phyloP scores from a whole-genome alignment of 345 rosid genomes.

The Eucalyptus globulus region DNA sequence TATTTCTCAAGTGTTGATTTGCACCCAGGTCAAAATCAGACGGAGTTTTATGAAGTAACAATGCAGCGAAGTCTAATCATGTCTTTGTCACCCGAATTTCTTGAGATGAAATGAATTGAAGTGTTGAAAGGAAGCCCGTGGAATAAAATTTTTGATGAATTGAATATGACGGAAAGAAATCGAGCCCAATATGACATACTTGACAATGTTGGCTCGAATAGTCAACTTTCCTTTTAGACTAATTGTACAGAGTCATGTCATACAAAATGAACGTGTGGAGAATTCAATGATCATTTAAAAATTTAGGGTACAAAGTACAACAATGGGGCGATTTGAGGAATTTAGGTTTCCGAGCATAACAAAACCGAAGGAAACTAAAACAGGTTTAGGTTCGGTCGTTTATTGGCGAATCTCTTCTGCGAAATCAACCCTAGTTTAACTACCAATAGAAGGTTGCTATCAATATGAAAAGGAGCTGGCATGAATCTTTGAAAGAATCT shows the following conservation, averaged over 20 bases:
- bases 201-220: rapidly evolving
- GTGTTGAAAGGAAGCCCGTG: neutral
- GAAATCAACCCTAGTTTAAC: neutral
- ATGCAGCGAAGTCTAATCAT: neutral
- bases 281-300: neutral
- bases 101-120: neutral
- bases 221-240: neutral
- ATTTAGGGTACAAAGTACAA: neutral
- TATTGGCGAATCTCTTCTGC: neutral
- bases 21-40: neutral
- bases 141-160: neutral
- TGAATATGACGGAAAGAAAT: neutral
- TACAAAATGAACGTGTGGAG: neutral
- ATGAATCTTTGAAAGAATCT: neutral
- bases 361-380: neutral
- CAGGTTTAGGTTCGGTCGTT: neutral
- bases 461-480: neutral
- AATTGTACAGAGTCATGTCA: neutral
- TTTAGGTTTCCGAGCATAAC: neutral
- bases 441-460: neutral
- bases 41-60: neutral
- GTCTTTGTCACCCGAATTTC: neutral
- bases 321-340: neutral
- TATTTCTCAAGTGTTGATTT: neutral
- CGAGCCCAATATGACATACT: neutral